These are phyloP conservation scores for Penicillium atrosanguineum DNA, from an alignment of 495 filamentous ascomycete genomes.

Conservation along the genomic window DNA sequence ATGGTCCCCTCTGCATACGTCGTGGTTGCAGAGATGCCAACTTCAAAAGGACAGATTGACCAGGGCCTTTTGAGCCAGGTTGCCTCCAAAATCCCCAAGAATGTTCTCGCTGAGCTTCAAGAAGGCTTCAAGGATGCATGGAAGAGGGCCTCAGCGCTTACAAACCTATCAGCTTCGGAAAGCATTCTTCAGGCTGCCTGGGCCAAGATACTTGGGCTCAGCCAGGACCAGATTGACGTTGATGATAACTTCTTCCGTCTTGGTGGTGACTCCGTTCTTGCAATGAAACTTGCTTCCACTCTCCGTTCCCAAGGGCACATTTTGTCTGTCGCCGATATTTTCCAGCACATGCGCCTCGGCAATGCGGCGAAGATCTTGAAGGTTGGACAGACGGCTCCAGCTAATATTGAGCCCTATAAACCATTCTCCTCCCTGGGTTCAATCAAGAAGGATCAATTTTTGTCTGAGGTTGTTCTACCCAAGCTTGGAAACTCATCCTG, in stretches of 20 bases:
- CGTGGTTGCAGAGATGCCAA: slow-evolving; percentile 29
- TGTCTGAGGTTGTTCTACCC: slow-evolving; percentile 23
- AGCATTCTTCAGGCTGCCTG: slow-evolving; percentile 42
- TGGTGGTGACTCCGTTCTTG: slow-evolving; percentile 46
- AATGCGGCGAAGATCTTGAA: slow-evolving; percentile 36
- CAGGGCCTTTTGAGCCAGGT: slow-evolving; percentile 25
- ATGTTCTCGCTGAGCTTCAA: slow-evolving; percentile 18
- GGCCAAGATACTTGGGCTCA: slow-evolving; percentile 42
- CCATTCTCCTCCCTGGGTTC: slow-evolving; percentile 38
- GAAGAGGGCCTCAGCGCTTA: slow-evolving; percentile 18
- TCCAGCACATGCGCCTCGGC: slow-evolving; percentile 45
- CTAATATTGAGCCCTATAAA: slow-evolving; percentile 22
- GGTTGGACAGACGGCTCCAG: slow-evolving; percentile 17
- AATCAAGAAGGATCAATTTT: slow-evolving; percentile 24
- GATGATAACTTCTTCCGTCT: slow-evolving; percentile 49
- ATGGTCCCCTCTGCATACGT: slow-evolving; percentile 41
- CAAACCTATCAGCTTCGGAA: slow-evolving; percentile 32
- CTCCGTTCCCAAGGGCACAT: slow-evolving; percentile 33
- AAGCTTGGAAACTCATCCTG: slow-evolving; percentile 31
- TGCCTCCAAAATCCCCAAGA: slow-evolving; percentile 21
- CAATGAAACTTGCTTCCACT: slow-evolving; percentile 44
- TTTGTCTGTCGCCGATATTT: slow-evolving; percentile 43
- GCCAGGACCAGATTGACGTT: slow-evolving; percentile 33
- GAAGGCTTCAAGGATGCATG: slow-evolving; percentile 24
- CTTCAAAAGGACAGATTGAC: slow-evolving; percentile 19